phyloP scores from a whole-genome alignment of 2,329 filamentous ascomycete genomes.

The Paracamarosporium sp. region DNA sequence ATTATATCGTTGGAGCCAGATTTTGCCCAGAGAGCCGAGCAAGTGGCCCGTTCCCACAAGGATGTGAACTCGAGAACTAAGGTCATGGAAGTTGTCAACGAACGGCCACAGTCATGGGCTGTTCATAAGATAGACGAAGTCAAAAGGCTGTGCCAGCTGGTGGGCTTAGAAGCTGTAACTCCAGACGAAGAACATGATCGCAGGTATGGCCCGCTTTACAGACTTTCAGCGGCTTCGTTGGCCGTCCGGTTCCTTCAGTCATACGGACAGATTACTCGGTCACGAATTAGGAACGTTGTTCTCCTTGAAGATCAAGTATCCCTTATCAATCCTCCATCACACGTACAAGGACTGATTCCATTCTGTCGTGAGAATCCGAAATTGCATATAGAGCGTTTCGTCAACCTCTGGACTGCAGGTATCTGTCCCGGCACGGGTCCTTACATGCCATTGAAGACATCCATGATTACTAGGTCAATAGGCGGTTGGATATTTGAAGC shows the following conservation, averaged over 20 bases:
- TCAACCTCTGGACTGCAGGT: constrained; percentile 4
- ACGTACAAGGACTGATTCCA: constrained; percentile 2
- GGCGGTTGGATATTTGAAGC: constrained; percentile 13
- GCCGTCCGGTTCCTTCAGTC: neutral
- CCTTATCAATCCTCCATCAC: neutral
- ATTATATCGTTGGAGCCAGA: too few species aligned
- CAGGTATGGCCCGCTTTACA: too few species aligned
- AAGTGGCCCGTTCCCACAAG: too few species aligned
- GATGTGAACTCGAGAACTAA: too few species aligned
- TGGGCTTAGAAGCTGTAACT: too few species aligned
- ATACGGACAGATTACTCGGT: neutral
- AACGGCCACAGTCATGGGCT: too few species aligned
- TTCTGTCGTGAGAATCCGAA: constrained; percentile 6
- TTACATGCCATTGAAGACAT: neutral
- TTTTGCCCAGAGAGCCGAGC: too few species aligned
- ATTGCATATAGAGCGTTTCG: neutral
- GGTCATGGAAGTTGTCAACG: too few species aligned
- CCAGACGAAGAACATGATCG: too few species aligned
- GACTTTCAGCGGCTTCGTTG: neutral
- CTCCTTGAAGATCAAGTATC: neutral
- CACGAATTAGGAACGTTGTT: neutral
- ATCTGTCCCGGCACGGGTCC: neutral
- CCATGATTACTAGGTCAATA: neutral
- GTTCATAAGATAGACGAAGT: too few species aligned
- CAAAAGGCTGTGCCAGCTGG: too few species aligned